Evolutionary conservation across 176 grass and related monocot genomes (phyloP).

Genomic region (Bolboschoenus planiculmis): DNA sequence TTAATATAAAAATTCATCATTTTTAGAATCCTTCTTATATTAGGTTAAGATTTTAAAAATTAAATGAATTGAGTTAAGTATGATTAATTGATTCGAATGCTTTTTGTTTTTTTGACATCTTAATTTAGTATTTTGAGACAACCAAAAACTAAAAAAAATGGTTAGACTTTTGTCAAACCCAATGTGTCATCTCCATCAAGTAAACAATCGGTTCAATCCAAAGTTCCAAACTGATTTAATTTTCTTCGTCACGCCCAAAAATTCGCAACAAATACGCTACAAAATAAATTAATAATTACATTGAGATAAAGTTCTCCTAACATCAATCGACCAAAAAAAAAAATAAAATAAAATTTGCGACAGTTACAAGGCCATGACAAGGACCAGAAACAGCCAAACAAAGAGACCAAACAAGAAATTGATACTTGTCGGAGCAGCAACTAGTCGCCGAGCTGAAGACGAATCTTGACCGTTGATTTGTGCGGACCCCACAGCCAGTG

Average conservation of each 20-base stretch:
- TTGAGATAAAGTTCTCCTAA: conserved; percentile 9
- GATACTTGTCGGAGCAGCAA: not conserved
- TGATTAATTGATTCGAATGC: too few species aligned
- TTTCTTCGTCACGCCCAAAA: not conserved
- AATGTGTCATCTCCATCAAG: not conserved
- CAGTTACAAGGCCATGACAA: conserved; percentile 15
- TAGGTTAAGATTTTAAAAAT: too few species aligned
- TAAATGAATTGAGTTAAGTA: too few species aligned
- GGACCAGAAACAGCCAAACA: not conserved
- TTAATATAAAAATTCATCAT: too few species aligned
- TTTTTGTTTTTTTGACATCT: too few species aligned
- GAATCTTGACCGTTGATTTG: conserved; percentile 23
- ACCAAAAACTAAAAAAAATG: too few species aligned
- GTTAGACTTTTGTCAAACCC: not conserved
- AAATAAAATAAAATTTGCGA: not conserved
- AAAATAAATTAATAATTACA: conserved; percentile 26
- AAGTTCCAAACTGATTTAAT: not conserved
- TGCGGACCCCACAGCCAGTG: conserved; percentile 53
- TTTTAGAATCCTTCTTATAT: too few species aligned
- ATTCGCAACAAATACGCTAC: not conserved
- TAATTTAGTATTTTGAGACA: too few species aligned
- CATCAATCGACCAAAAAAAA: conserved; percentile 14
- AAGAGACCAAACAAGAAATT: conserved; percentile 1
- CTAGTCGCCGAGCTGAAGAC: not conserved
- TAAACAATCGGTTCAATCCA: not conserved